These are phyloP conservation scores for Lichtheimia ramosa DNA, from an alignment of 371 early-diverging fungal genomes.

Conservation along the genomic window DNA sequence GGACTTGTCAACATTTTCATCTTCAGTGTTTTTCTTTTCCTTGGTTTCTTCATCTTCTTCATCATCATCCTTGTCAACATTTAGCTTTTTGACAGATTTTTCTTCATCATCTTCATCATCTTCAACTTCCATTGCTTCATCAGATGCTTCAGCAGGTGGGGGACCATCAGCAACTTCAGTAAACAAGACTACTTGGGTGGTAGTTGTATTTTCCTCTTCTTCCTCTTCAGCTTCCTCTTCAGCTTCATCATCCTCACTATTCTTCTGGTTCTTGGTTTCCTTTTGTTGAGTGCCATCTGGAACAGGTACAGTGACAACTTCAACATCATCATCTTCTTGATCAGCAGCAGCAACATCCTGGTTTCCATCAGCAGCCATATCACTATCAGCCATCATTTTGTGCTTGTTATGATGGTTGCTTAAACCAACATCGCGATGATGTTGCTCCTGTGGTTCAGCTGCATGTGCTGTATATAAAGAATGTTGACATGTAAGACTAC, in stretches of 20 bases:
- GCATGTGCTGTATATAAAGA: slow-evolving; percentile 10
- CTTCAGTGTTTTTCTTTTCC: not conserved
- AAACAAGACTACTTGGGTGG: not conserved
- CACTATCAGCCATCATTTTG: not conserved
- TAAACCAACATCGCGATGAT: not conserved
- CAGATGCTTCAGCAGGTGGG: slow-evolving; percentile 1
- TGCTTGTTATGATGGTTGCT: not conserved
- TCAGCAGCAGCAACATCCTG: not conserved
- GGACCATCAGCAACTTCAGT: slow-evolving; percentile 4
- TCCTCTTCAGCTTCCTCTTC: slow-evolving; percentile 21
- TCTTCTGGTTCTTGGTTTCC: not conserved
- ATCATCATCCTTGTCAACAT: not conserved
- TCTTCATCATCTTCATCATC: slow-evolving; percentile 10
- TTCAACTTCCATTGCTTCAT: slow-evolving; percentile 8
- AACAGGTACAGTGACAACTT: slow-evolving; percentile 9
- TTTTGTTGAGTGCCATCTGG: not conserved
- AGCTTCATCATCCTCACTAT: slow-evolving; percentile 4
- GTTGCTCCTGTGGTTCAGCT: slow-evolving; percentile 3
- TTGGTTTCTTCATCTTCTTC: not conserved
- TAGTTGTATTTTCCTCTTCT: slow-evolving; percentile 12
- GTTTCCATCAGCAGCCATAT: not conserved
- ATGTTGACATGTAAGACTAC: not conserved
- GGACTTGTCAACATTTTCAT: not conserved
- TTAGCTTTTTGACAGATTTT: slow-evolving; percentile 2
- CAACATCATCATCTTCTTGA: not conserved